Evolutionary conservation across 192 early-diverging fungal genomes (phyloP).

Genomic region (Allomyces macrogynus): DNA sequence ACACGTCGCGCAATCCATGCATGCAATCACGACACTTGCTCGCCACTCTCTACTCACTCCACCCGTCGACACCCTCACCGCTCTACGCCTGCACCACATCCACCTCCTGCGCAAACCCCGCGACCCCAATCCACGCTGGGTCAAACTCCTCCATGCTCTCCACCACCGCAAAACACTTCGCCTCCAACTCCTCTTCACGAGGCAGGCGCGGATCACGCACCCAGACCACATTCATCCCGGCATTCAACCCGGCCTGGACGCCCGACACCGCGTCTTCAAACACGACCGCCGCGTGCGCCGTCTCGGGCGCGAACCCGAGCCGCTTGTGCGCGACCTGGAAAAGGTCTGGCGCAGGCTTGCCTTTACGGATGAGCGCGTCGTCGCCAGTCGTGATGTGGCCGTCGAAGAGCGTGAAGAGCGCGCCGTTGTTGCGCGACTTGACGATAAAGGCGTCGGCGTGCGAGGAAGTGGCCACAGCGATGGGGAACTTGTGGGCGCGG

Average conservation of each 20-base stretch:
- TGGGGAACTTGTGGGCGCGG: constrained; percentile 19
- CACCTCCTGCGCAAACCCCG: background rate
- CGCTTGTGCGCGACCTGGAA: constrained; percentile 16
- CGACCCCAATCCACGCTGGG: background rate
- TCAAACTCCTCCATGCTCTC: background rate
- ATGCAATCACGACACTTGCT: too few species aligned
- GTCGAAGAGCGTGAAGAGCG: constrained; percentile 27
- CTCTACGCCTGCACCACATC: too few species aligned
- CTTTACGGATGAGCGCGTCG: constrained; percentile 15
- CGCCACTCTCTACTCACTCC: too few species aligned
- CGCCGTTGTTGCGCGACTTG: constrained; percentile 19
- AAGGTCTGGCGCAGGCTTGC: constrained; percentile 32
- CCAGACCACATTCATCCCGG: constrained; percentile 26
- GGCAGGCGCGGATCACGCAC: constrained; percentile 18
- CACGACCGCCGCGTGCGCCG: constrained; percentile 10
- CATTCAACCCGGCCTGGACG: constrained; percentile 18
- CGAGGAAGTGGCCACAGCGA: constrained; percentile 23
- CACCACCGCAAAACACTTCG: background rate
- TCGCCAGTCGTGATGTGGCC: constrained; percentile 21
- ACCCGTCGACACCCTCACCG: too few species aligned
- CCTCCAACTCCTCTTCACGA: background rate
- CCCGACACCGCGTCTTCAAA: constrained; percentile 30
- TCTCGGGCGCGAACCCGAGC: constrained; percentile 9
- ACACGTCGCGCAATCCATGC: too few species aligned
- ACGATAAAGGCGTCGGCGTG: constrained; percentile 15